Evolutionary conservation across 163 green algal genomes (phyloP).

Genomic region (Scenedesmus sp.): DNA sequence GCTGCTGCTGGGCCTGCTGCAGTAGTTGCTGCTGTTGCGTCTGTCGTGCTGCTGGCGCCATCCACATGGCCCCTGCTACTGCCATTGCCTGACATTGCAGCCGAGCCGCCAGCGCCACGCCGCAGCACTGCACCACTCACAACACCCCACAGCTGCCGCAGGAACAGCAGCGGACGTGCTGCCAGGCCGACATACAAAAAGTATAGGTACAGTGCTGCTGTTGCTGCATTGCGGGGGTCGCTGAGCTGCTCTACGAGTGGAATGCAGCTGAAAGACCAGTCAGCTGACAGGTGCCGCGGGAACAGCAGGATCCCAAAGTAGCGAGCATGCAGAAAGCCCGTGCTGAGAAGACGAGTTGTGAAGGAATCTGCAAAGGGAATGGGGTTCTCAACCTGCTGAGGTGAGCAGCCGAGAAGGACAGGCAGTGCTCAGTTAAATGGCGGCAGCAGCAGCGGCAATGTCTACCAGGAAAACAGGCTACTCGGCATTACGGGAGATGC

Average conservation of each 20-base stretch:
- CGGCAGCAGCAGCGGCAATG: background rate
- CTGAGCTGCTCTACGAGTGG: slow-evolving; percentile 64
- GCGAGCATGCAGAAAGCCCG: slow-evolving; percentile 76
- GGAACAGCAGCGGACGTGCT: slow-evolving; percentile 57
- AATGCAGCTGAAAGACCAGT: slow-evolving; percentile 89
- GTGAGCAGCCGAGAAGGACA: background rate
- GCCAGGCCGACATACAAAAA: slow-evolving; percentile 48
- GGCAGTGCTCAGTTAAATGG: background rate
- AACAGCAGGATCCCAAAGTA: slow-evolving; percentile 81
- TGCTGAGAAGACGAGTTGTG: slow-evolving; percentile 63
- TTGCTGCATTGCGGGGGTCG: slow-evolving; percentile 75
- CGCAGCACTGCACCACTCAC: background rate
- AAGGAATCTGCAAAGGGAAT: slow-evolving; percentile 72
- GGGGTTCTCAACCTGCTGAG: slow-evolving; percentile 85
- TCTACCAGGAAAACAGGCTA: no score
- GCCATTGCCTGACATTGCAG: background rate
- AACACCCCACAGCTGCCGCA: slow-evolving; percentile 22
- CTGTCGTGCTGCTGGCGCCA: background rate
- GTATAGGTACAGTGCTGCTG: slow-evolving; percentile 65
- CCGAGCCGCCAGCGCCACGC: background rate
- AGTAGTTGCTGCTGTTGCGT: slow-evolving; percentile 1
- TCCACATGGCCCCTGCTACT: background rate
- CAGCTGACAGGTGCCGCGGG: slow-evolving; percentile 77
- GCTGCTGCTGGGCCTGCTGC: background rate
- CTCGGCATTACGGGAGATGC: no score